Evolutionary conservation across 2,329 filamentous ascomycete species (phyloP), one percentile per base, ranked within the genome.

Genomic region (Diplocarpon mali): DNA sequence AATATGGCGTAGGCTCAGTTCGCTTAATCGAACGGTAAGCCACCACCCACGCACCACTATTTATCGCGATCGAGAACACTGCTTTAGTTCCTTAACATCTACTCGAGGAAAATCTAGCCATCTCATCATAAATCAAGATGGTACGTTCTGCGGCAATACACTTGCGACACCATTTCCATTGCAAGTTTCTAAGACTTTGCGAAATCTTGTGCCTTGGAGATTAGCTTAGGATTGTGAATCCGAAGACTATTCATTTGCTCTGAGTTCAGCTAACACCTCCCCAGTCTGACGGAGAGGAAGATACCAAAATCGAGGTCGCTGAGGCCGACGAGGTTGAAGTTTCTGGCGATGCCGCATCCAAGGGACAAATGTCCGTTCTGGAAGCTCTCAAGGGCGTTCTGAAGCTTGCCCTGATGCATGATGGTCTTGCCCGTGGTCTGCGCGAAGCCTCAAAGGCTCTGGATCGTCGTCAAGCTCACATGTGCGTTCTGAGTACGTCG

Each of bases 241-340:
- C 20, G 20, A 24, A 24, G 20, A 24, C 20, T 24, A 24, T n/a
- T n/a, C 20, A 24, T 24, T 24, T 24, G 3, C 7, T 4, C 3
- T 24, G 30, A 32, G 30, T 14, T 10, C 9, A 12, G 38, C 30
- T 48, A 38, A 44, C 14, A 24, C 11, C 32, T n/a, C 2, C 24
- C 14, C 17, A 95, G 92, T 96, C 90, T 88, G 90, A 96, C 88
- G 90, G 90, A 96, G 92, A 96, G 95, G 90, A 96, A 84, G 88
- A 82, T 72, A 83, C 79, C 71, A 80, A 82, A 70, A 83, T 85
- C 72, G 83, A 86, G 68, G 88, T 78, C 66, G 84, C 85, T 67
- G 79, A 84, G 67, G 71, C 75, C 64, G 78, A 81, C 63, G 92
- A 95, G 78, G 89, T 96, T 71, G 90, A 96, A 74, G 88, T 95